These are phyloP conservation scores for Aspergillus sp. DNA, from an alignment of 2,329 filamentous ascomycete genomes.

Conservation along the genomic window DNA sequence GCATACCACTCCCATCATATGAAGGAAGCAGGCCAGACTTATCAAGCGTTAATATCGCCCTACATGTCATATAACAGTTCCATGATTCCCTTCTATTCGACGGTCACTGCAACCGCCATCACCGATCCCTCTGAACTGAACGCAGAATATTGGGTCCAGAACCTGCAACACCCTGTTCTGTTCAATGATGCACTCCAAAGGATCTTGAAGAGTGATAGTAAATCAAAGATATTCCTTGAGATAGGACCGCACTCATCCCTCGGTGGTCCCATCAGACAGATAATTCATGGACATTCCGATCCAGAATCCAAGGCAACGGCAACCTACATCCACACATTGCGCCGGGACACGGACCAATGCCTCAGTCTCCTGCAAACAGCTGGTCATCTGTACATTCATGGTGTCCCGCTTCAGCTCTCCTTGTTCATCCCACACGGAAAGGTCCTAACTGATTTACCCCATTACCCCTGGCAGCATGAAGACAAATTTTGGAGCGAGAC, in stretches of 20 bases:
- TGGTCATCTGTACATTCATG: constrained; percentile 10
- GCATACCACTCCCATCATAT: constrained; percentile 24
- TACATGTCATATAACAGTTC: constrained; percentile 1
- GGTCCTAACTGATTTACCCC: constrained; percentile 19
- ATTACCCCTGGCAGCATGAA: constrained; percentile 23
- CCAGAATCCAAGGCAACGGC: not conserved
- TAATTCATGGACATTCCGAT: constrained; percentile 5
- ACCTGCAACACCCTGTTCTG: constrained; percentile 22
- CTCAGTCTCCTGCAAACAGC: constrained; percentile 9
- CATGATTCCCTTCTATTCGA: constrained; percentile 18
- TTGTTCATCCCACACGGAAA: constrained; percentile 1
- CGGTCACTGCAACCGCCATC: constrained; percentile 8
- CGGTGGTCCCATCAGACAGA: constrained; percentile 21
- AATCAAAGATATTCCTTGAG: constrained; percentile 18
- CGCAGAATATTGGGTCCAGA: constrained; percentile 24
- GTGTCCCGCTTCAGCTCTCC: constrained; percentile 1
- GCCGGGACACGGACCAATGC: constrained; percentile 1
- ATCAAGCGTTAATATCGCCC: constrained; percentile 7
- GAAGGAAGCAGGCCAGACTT: constrained; percentile 10
- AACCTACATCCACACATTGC: constrained; percentile 8
- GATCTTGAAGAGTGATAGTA: not conserved
- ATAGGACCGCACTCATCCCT: constrained; percentile 28
- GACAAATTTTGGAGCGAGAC: constrained; percentile 22
- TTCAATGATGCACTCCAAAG: constrained; percentile 18
- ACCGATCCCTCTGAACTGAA: constrained; percentile 9